phyloP scores from a whole-genome alignment of 768 basidiomycete genomes.

The Trametes maxima region DNA sequence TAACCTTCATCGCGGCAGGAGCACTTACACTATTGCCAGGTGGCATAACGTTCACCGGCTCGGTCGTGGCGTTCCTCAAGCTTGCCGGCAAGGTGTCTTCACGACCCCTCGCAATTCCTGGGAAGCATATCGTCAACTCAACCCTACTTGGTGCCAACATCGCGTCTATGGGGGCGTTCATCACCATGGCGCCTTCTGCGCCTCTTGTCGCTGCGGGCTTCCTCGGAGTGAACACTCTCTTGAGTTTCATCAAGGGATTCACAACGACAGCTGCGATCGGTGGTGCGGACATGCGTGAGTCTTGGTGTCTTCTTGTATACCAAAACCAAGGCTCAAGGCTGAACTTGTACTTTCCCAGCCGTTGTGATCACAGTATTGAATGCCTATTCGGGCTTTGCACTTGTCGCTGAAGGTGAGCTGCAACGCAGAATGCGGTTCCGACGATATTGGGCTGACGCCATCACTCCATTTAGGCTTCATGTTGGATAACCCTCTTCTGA shows the following conservation, averaged over 20 bases:
- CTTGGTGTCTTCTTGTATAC: background rate
- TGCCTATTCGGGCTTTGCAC: constrained; percentile 88
- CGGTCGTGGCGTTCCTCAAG: constrained; percentile 88
- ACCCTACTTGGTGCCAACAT: constrained; percentile 73
- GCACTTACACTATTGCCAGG: constrained; percentile 35
- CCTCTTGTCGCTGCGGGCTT: constrained; percentile 80
- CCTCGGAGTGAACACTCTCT: constrained; percentile 67
- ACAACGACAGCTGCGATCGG: constrained; percentile 92
- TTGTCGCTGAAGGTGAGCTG: constrained; percentile 76
- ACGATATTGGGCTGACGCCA: background rate
- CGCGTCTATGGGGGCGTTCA: constrained; percentile 75
- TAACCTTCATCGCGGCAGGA: background rate
- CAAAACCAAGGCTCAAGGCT: background rate
- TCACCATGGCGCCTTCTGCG: constrained; percentile 66
- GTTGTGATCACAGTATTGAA: constrained; percentile 91
- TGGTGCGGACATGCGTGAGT: constrained; percentile 90
- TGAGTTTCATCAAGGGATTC: constrained; percentile 85
- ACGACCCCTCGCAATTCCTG: constrained; percentile 70
- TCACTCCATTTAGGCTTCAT: constrained; percentile 61
- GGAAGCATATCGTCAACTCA: constrained; percentile 74
- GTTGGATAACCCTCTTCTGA: constrained; percentile 83
- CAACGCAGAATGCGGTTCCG: background rate
- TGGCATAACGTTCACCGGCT: constrained; percentile 89
- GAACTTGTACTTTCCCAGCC: constrained; percentile 46
- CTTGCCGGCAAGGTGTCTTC: constrained; percentile 82